phyloP scores from a whole-genome alignment of 2,329 filamentous ascomycete genomes.

The Talaromyces sp. region DNA sequence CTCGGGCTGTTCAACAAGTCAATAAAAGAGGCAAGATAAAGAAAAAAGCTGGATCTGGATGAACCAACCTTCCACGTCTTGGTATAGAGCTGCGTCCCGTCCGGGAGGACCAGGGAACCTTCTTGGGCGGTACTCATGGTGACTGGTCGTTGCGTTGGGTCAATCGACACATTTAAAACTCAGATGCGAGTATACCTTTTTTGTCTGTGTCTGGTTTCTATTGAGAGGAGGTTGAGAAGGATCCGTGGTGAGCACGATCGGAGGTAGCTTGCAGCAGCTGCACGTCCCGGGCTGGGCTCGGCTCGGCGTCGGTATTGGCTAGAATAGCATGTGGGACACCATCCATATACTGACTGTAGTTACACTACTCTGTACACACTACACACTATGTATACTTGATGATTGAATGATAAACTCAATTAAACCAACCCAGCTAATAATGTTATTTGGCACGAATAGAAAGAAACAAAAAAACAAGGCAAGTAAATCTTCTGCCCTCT shows the following conservation, averaged over 20 bases:
- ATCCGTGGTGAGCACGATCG: no score
- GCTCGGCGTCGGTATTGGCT: background rate
- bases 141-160: background rate
- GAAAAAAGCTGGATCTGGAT: background rate
- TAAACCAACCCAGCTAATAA: background rate
- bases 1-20: background rate
- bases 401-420: background rate
- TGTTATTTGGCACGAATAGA: background rate
- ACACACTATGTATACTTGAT: no score
- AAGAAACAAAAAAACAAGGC: background rate
- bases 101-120: constrained; percentile 46
- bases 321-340: background rate
- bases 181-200: constrained; percentile 1
- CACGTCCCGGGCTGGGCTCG: no score
- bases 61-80: constrained; percentile 57
- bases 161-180: background rate
- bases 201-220: background rate
- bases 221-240: background rate
- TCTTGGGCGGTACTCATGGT: constrained; percentile 42
- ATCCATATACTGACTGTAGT: background rate
- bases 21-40: background rate
- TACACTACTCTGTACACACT: no score
- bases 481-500: background rate
- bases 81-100: constrained; percentile 54
- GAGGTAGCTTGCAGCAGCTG: no score